Conservation (phyloP, 2,329 filamentous ascomycete species). For the Nemania diffusa region DNA sequence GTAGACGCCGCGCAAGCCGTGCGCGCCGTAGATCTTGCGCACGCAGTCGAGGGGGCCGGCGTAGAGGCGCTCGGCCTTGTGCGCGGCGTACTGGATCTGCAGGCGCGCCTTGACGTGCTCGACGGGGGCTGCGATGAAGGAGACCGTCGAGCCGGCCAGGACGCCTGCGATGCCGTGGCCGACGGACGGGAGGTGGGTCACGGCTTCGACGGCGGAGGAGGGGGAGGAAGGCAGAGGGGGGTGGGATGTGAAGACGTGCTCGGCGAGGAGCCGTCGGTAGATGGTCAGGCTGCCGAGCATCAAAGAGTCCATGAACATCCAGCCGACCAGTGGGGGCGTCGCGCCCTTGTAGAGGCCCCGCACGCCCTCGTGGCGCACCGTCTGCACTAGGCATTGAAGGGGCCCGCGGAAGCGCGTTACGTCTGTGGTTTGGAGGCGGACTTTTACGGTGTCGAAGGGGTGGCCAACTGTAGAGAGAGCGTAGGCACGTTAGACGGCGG, state of each 20-base stretch:
- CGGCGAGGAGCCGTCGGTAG: slow-evolving; percentile 84
- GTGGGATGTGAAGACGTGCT: slow-evolving; percentile 74
- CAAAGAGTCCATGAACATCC: slow-evolving; percentile 96
- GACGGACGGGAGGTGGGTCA: slow-evolving; percentile 69
- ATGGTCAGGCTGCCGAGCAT: slow-evolving; percentile 94
- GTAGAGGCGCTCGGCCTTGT: slow-evolving; percentile 82
- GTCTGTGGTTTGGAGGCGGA: slow-evolving; percentile 89
- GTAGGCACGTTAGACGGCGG: not conserved
- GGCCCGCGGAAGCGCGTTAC: slow-evolving; percentile 83
- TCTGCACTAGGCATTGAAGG: slow-evolving; percentile 85
- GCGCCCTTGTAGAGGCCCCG: slow-evolving; percentile 93
- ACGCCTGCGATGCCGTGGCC: slow-evolving; percentile 91
- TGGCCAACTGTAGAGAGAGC: slow-evolving; percentile 64
- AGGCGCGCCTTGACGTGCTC: slow-evolving; percentile 95
- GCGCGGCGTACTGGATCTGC: slow-evolving; percentile 90
- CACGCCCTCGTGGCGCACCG: slow-evolving; percentile 85
- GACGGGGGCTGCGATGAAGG: slow-evolving; percentile 90
- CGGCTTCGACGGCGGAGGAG: slow-evolving; percentile 23
- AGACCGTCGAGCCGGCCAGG: slow-evolving; percentile 88
- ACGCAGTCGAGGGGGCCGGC: slow-evolving; percentile 87
- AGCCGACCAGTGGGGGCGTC: slow-evolving; percentile 89
- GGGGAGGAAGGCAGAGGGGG: not conserved
- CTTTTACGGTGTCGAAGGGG: slow-evolving; percentile 96
- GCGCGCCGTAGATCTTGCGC: slow-evolving; percentile 72
- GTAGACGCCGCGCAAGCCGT: slow-evolving; percentile 85